A percentile compares a stretch with the other conserved stretches of the same genome.
phyloP scores from a whole-genome alignment of 768 basidiomycete genomes.

The Chalciporus piperatus region DNA sequence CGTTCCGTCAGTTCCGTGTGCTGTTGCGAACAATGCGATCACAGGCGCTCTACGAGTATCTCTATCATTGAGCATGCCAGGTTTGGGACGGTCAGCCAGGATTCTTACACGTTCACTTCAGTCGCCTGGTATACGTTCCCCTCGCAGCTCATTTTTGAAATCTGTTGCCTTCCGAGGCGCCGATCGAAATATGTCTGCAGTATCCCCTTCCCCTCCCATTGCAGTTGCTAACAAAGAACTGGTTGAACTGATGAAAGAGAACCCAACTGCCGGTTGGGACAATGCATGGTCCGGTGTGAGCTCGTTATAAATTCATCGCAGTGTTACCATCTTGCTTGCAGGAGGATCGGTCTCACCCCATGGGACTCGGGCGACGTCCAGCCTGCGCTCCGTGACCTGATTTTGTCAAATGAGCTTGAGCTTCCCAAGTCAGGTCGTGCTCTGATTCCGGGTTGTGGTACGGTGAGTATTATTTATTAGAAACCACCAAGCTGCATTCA shows the following conservation, averaged over 20 bases:
- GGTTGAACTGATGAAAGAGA: slow-evolving; percentile 10
- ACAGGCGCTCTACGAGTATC: not conserved
- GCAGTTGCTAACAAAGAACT: slow-evolving; percentile 3
- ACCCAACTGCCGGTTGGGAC: slow-evolving; percentile 18
- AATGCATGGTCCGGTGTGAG: slow-evolving; percentile 13
- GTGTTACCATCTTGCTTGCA: slow-evolving; percentile 13
- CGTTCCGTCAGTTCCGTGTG: no score
- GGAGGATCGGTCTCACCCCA: slow-evolving; percentile 52
- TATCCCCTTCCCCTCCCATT: not conserved
- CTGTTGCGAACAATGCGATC: no score
- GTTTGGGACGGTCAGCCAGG: not conserved
- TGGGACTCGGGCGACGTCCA: slow-evolving; percentile 61
- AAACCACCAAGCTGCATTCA: no score
- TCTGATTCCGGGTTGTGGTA: slow-evolving; percentile 60
- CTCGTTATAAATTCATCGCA: not conserved
- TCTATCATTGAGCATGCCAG: not conserved
- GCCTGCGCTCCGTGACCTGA: slow-evolving; percentile 51
- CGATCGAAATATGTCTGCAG: not conserved
- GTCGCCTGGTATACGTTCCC: not conserved
- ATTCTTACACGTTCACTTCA: not conserved
- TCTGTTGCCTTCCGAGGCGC: not conserved
- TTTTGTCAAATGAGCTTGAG: slow-evolving; percentile 43
- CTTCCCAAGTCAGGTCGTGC: slow-evolving; percentile 44
- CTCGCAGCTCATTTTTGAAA: no score
- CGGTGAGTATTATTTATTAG: slow-evolving; percentile 15